phyloP scores from a whole-genome alignment of 768 basidiomycete genomes.

The Tremella fuciformis region DNA sequence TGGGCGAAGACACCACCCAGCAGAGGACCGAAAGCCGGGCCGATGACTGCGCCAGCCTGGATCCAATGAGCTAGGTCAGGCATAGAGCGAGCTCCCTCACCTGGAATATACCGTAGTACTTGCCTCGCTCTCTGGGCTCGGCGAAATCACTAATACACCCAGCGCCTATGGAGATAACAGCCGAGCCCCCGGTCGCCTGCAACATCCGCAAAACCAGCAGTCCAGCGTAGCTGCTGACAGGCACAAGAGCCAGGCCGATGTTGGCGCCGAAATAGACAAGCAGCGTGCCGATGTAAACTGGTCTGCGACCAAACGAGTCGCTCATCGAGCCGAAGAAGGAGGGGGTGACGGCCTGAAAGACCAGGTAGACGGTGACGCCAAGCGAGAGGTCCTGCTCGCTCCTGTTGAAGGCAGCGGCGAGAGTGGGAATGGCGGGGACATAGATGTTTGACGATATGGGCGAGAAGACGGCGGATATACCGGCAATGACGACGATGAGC shows the following conservation, averaged over 20 bases:
- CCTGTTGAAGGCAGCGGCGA: slow-evolving; percentile 63
- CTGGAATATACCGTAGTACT: slow-evolving; percentile 59
- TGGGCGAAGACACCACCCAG: slow-evolving; percentile 59
- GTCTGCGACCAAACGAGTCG: slow-evolving; percentile 41
- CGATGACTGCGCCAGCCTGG: slow-evolving; percentile 21
- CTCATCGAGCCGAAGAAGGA: slow-evolving; percentile 67
- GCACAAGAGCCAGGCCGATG: slow-evolving; percentile 61
- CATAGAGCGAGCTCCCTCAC: not conserved
- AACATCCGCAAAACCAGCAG: slow-evolving; percentile 75
- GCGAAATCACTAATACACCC: slow-evolving; percentile 78
- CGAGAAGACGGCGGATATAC: slow-evolving; percentile 23
- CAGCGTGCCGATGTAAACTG: slow-evolving; percentile 59
- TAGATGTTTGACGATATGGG: slow-evolving; percentile 62
- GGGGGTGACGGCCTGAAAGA: slow-evolving; percentile 53
- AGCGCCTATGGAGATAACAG: slow-evolving; percentile 75
- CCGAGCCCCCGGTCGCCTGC: slow-evolving; percentile 76
- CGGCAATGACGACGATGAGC: slow-evolving; percentile 20
- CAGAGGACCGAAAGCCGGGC: slow-evolving; percentile 56
- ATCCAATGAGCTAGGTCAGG: too few species aligned
- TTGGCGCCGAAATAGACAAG: slow-evolving; percentile 65
- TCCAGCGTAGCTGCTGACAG: slow-evolving; percentile 67
- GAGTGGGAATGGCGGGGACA: slow-evolving; percentile 70
- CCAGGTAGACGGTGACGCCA: slow-evolving; percentile 73
- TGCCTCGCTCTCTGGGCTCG: slow-evolving; percentile 67
- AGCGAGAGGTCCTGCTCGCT: slow-evolving; percentile 72